These are phyloP conservation scores for Aspergillus fumigatus DNA, from an alignment of 2,329 filamentous ascomycete species.

Conservation along the genomic window DNA sequence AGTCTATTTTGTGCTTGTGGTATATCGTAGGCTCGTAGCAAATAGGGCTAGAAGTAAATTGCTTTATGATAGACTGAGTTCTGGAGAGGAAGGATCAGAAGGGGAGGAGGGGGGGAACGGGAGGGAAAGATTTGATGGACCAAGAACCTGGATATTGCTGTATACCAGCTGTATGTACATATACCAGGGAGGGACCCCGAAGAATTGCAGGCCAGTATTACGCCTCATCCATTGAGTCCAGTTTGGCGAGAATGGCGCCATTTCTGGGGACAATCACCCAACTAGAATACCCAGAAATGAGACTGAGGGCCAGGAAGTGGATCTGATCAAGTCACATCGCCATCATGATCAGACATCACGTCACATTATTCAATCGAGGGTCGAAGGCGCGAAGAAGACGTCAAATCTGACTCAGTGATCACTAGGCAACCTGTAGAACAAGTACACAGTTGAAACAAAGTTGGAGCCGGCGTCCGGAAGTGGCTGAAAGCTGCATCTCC, in stretches of 20 bases:
- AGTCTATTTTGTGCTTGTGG: background rate
- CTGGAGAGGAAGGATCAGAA: background rate
- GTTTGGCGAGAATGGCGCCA: conserved; percentile 26
- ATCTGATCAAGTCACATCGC: background rate
- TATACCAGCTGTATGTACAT: background rate
- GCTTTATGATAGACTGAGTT: conserved; percentile 12
- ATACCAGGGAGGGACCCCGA: background rate
- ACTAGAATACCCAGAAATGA: background rate
- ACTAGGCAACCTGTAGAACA: background rate
- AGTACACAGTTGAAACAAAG: background rate
- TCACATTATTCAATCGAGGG: background rate
- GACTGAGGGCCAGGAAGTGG: background rate
- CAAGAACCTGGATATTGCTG: background rate
- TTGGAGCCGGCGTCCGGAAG: background rate
- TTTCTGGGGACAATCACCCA: conserved; percentile 24
- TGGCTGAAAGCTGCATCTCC: background rate
- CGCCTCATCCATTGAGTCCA: conserved; percentile 9
- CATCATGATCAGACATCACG: background rate
- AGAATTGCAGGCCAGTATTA: conserved; percentile 6
- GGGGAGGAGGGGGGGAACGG: background rate
- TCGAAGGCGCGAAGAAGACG: background rate
- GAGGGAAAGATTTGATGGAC: background rate
- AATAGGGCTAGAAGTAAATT: background rate
- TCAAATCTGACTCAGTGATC: background rate
- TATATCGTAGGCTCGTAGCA: background rate